Evolutionary conservation across 495 filamentous ascomycete species (phyloP), one percentile per base, ranked within the genome.

Genomic region (Chaetomidium leptoderma): DNA sequence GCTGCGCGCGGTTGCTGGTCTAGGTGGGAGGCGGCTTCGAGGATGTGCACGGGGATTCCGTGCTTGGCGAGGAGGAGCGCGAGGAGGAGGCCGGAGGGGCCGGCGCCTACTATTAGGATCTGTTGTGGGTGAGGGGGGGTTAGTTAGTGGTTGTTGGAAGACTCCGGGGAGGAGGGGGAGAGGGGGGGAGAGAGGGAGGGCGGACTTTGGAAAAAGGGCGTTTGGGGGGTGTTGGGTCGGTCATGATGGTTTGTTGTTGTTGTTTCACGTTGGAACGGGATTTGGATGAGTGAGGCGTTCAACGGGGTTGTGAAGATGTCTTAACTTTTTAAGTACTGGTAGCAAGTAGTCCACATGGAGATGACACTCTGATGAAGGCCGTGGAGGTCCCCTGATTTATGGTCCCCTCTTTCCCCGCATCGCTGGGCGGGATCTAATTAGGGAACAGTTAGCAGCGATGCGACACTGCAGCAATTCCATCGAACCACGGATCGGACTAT

Each of bases 11-110:
- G 82, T 50, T 82, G 79, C 51, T 76, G 68, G 67, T 82, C 79
- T 10, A 83, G 66, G 37, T 75, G 65, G 17, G 72, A 62, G 32
- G 75, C 72, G 1, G 74, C 73, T 51, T 86, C 82, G 35, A 85
- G 66, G 23, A 85, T 66, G 24, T 75, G 74, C 36, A 84, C 77
- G 29, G 74, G 59, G 55, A 84, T 80, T 16, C 78, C 78, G 57
- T 77, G 68, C 67, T 80, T 79, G 29, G 80, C 66, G 14, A 85
- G 76, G n/a, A 86, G 71, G 14, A 85, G 67, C 2, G 72, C 73
- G 13, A 85, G 79, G 16, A 84, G 75, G 9, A 85, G 76, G 44
- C 82, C 81, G 1, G 82, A 81, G 4, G 83, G 82, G 6, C 81
- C 82, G 21, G 81, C 82, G 32, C 81, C 81, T 2, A 83, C 78